Conservation (phyloP, 192 early-diverging fungal species). For the Backusella macrospora region DNA sequence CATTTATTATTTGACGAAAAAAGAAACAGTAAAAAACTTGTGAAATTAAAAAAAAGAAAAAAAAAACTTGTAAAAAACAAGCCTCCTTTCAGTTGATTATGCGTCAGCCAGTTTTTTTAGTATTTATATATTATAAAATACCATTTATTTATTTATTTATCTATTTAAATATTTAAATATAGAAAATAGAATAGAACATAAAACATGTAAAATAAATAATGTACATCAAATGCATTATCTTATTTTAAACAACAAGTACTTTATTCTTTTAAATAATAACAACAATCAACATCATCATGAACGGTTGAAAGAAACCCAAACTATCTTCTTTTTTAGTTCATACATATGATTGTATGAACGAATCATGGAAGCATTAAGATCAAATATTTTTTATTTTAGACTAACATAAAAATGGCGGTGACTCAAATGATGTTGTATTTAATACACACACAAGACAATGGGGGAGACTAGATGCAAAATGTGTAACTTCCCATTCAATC, state of each 20-base stretch:
- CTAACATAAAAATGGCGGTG: neutral
- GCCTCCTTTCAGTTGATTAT: neutral
- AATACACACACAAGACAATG: neutral
- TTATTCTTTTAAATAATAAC: too few relatives aligned
- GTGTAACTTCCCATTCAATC: conserved; percentile 1
- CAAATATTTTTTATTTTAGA: conserved; percentile 13
- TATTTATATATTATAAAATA: neutral
- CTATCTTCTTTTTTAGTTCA: neutral
- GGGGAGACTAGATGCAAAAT: neutral
- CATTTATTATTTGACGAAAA: conserved; percentile 2
- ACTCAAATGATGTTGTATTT: neutral
- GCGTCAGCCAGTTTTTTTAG: neutral
- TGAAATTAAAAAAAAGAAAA: neutral
- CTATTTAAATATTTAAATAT: neutral
- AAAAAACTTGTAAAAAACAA: too few relatives aligned
- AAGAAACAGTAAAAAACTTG: neutral
- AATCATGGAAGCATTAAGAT: conserved; percentile 4
- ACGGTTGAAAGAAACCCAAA: too few relatives aligned
- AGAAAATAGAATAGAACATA: neutral
- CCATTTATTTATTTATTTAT: neutral
- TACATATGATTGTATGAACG: conserved; percentile 12
- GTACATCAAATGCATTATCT: too few relatives aligned
- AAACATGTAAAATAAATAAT: too few relatives aligned
- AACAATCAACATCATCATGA: neutral
- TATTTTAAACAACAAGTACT: too few relatives aligned